Percentiles rank a stretch among this genome's conserved stretches.
Evolutionary conservation across 805 yeast genomes (phyloP).

Genomic region (Diddensiella transvaalensis): DNA sequence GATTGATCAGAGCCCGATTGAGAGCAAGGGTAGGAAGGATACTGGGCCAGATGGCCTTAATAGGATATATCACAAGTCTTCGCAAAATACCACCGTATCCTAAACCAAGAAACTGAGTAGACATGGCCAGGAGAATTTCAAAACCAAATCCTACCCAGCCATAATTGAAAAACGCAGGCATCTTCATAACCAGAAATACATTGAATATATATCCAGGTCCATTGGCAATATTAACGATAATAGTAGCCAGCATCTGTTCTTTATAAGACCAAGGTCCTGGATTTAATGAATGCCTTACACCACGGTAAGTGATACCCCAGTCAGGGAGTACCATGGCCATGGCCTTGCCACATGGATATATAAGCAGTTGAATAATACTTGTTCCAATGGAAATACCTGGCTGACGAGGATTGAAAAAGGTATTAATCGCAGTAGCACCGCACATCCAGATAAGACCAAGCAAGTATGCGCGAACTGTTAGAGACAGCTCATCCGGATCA

Average conservation of each 20-base stretch:
- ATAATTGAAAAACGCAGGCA: conserved; percentile 26
- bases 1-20: conserved; percentile 42
- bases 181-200: conserved; percentile 19
- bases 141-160: conserved; percentile 41
- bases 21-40: conserved; percentile 56
- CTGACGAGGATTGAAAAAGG: conserved; percentile 53
- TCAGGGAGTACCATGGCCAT: conserved; percentile 43
- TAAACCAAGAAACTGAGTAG: conserved; percentile 53
- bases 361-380: conserved; percentile 40
- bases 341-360: conserved; percentile 55
- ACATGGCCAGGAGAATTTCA: conserved; percentile 42
- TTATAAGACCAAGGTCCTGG: conserved; percentile 63
- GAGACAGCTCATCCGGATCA: conserved; percentile 43
- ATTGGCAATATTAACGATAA: conserved; percentile 15
- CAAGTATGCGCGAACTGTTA: conserved; percentile 47
- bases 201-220: conserved; percentile 17
- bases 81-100: conserved; percentile 55
- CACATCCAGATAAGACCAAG: conserved; percentile 41
- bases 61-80: conserved; percentile 46
- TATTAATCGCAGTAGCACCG: conserved; percentile 52
- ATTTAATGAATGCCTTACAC: conserved; percentile 42
- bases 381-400: conserved; percentile 45
- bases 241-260: conserved; percentile 61
- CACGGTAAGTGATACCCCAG: conserved; percentile 39
- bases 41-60: conserved; percentile 45